phyloP scores from a whole-genome alignment of 805 yeast genomes.

The Cyberlindnera xylosilytica region DNA sequence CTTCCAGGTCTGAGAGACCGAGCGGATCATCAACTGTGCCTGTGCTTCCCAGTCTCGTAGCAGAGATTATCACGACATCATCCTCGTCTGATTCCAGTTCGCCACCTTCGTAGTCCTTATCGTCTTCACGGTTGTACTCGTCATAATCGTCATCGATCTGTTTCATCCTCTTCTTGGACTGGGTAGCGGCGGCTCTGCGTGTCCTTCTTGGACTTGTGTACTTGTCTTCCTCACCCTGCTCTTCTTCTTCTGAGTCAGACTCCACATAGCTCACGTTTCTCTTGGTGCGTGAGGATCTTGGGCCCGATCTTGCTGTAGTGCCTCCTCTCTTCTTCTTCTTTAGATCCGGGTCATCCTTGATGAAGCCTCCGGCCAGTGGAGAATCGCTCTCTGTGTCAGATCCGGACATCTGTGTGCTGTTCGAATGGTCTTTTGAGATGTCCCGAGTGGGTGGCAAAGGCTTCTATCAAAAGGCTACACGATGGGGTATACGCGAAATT shows the following conservation, averaged over 20 bases:
- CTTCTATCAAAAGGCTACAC: background rate
- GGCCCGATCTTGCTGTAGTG: background rate
- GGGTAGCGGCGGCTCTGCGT: slow-evolving; percentile 28
- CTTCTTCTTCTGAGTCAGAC: slow-evolving; percentile 8
- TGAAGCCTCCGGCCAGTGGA: slow-evolving; percentile 27
- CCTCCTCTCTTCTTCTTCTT: slow-evolving; percentile 7
- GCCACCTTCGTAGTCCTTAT: slow-evolving; percentile 29
- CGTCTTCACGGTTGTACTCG: slow-evolving; percentile 31
- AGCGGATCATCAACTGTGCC: slow-evolving; percentile 20
- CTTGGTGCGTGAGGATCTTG: slow-evolving; percentile 4
- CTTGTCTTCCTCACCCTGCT: slow-evolving; percentile 1
- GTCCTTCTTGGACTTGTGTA: slow-evolving; percentile 10
- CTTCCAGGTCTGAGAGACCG: slow-evolving; percentile 15
- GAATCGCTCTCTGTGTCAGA: slow-evolving; percentile 24
- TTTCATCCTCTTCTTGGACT: slow-evolving; percentile 27
- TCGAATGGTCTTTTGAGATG: background rate
- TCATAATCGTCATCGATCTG: slow-evolving; percentile 32
- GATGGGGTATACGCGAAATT: slow-evolving; percentile 3
- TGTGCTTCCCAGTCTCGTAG: slow-evolving; percentile 3
- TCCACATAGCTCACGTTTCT: slow-evolving; percentile 10
- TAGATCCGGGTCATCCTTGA: slow-evolving; percentile 26
- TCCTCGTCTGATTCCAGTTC: slow-evolving; percentile 28
- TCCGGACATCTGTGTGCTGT: slow-evolving; percentile 7
- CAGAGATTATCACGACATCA: slow-evolving; percentile 15
- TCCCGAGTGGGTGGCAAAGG: background rate